Percentiles rank a stretch among this genome's conserved stretches.
These are phyloP conservation scores for Elsinoe ampelina DNA, from an alignment of 2,329 filamentous ascomycete genomes.

Conservation along the genomic window DNA sequence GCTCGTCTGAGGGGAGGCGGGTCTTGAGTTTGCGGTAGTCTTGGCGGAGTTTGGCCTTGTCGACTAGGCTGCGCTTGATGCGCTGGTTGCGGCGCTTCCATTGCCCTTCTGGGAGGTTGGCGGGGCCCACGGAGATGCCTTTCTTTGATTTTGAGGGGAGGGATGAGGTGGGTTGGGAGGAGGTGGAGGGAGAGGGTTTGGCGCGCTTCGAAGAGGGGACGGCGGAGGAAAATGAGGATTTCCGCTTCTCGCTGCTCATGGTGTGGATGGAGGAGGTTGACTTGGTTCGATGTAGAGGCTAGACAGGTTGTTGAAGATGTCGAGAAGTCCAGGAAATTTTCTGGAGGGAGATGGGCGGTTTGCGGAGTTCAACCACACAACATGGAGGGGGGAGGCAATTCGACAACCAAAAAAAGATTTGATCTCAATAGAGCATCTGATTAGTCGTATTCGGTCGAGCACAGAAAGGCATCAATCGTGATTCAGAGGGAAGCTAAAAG, in stretches of 20 bases:
- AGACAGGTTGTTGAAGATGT: no score
- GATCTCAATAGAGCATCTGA: no score
- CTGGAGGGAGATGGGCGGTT: no score
- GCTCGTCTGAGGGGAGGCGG: constrained; percentile 37
- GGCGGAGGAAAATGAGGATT: background rate
- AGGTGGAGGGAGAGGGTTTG: constrained; percentile 44
- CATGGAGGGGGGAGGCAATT: no score
- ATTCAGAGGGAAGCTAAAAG: no score
- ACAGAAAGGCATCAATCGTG: no score
- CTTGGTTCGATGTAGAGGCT: no score
- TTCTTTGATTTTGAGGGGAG: constrained; percentile 47
- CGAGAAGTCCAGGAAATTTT: no score
- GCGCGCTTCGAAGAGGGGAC: background rate
- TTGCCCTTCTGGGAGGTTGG: constrained; percentile 81
- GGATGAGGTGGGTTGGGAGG: constrained; percentile 22
- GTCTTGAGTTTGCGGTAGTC: constrained; percentile 81
- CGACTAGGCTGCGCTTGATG: constrained; percentile 80
- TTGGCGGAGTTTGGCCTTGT: constrained; percentile 89
- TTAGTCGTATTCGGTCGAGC: no score
- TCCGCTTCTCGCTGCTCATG: background rate
- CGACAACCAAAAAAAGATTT: no score
- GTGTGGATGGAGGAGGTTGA: no score
- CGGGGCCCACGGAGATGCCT: constrained; percentile 79
- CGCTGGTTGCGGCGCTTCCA: constrained; percentile 75
- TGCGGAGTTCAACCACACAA: no score